These are phyloP conservation scores for Paramecium pentaurelia DNA, from an alignment of 73 alveolate species.

Conservation along the genomic window DNA sequence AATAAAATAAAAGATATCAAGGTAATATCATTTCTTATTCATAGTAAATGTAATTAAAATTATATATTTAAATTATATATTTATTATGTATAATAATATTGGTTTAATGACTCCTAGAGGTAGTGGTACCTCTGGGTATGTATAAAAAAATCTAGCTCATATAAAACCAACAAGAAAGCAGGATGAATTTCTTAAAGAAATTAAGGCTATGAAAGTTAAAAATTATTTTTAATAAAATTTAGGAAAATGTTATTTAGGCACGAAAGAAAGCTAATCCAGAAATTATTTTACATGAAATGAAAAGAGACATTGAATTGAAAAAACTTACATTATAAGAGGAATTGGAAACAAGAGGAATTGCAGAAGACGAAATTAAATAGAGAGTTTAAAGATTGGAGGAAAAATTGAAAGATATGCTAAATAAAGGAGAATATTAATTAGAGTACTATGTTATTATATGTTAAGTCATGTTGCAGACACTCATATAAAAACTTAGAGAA, in stretches of 20 bases:
- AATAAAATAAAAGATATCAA: not conserved
- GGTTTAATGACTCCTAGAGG: slow-evolving; percentile 96
- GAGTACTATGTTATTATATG: not conserved
- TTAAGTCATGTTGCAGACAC: slow-evolving; percentile 63
- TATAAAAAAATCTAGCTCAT: slow-evolving; percentile 85
- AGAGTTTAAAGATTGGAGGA: slow-evolving; percentile 68
- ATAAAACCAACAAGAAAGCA: slow-evolving; percentile 63
- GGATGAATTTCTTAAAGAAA: slow-evolving; percentile 74
- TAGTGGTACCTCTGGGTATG: slow-evolving; percentile 96
- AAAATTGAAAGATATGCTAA: slow-evolving; percentile 65
- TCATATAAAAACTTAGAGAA: slow-evolving; percentile 78
- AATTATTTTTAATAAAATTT: not conserved
- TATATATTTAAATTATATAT: not conserved
- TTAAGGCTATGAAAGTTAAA: slow-evolving; percentile 69
- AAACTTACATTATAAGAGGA: slow-evolving; percentile 69
- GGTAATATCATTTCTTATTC: not conserved
- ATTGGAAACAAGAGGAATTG: slow-evolving; percentile 63
- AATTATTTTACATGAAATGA: slow-evolving; percentile 86
- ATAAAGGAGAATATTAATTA: slow-evolving; percentile 66
- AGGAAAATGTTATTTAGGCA: slow-evolving; percentile 89
- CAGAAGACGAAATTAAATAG: slow-evolving; percentile 74
- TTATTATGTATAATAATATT: slow-evolving; percentile 89
- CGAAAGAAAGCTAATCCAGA: slow-evolving; percentile 88
- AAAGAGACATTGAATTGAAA: slow-evolving; percentile 85
- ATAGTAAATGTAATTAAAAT: not conserved